Evolutionary conservation across 129 eudicot genomes (phyloP).

Genomic region (Lonicera japonica): DNA sequence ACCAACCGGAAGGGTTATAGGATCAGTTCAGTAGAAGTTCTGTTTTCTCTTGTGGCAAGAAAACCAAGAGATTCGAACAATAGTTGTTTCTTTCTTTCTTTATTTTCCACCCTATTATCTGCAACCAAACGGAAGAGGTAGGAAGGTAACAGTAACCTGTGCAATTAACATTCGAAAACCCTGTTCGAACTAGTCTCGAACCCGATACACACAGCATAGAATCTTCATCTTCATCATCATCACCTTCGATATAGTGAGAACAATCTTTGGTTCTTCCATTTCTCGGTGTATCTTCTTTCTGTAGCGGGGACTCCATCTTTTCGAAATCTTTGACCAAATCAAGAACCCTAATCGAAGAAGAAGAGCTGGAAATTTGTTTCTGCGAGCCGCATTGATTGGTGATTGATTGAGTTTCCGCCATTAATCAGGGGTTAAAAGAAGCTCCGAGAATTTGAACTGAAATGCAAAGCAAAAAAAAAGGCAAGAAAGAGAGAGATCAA

Average conservation of each 20-base stretch:
- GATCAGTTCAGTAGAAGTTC: not conserved
- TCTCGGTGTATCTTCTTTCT: not conserved
- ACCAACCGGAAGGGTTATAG: too few species aligned
- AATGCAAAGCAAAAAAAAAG: too few species aligned
- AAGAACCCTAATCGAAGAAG: not conserved
- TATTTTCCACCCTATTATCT: not conserved
- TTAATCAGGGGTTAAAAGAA: not conserved
- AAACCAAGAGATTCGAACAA: not conserved
- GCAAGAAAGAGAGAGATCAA: not conserved
- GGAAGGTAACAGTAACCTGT: slow-evolving; percentile 13
- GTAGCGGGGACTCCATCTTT: not conserved
- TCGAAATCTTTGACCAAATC: slow-evolving; percentile 3
- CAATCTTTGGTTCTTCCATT: not conserved
- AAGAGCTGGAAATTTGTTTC: not conserved
- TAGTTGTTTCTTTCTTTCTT: too few species aligned
- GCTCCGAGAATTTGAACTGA: not conserved
- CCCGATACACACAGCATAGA: slow-evolving; percentile 20
- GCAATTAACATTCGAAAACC: not conserved
- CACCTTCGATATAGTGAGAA: not conserved
- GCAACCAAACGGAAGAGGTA: not conserved
- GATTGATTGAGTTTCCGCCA: not conserved
- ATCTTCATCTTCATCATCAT: slow-evolving; percentile 7
- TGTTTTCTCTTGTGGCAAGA: not conserved
- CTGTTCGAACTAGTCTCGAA: slow-evolving; percentile 18
- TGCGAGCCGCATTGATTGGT: not conserved